Evolutionary conservation across 2,329 filamentous ascomycete species (phyloP).

Genomic region (Diaporthe sp.): DNA sequence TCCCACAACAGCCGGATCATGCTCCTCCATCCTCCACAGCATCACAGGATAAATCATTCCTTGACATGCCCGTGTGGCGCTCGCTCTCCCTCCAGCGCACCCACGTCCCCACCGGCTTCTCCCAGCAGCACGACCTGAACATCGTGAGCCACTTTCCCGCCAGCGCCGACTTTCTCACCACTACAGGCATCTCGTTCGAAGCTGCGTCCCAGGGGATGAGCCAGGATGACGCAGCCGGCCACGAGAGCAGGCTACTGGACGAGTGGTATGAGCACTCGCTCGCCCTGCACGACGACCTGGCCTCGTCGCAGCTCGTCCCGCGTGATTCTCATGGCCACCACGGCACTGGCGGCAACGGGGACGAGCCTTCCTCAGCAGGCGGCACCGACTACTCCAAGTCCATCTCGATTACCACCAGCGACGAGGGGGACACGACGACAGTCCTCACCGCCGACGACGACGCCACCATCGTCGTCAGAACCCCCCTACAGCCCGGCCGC

Average conservation of each 20-base stretch:
- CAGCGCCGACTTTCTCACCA: constrained; percentile 63
- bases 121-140: constrained; percentile 60
- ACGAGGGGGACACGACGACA: constrained; percentile 42
- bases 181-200: constrained; percentile 55
- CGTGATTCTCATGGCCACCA: constrained; percentile 2
- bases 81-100: constrained; percentile 63
- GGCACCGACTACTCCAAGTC: constrained; percentile 43
- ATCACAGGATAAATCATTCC: constrained; percentile 41
- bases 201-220: constrained; percentile 39
- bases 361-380: constrained; percentile 55
- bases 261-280: constrained; percentile 86
- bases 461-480: constrained; percentile 43
- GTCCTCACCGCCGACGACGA: constrained; percentile 45
- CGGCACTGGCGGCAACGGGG: constrained; percentile 40
- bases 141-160: constrained; percentile 47
- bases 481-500: constrained; percentile 43
- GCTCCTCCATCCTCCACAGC: constrained; percentile 39
- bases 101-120: constrained; percentile 66
- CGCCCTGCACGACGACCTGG: constrained; percentile 74
- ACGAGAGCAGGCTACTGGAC: constrained; percentile 57
- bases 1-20: background rate
- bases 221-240: constrained; percentile 31
- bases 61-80: constrained; percentile 63
- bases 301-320: constrained; percentile 70
- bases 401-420: background rate